These are phyloP conservation scores for Rhodotorula graminis DNA, from an alignment of 768 basidiomycete genomes.

Conservation along the genomic window DNA sequence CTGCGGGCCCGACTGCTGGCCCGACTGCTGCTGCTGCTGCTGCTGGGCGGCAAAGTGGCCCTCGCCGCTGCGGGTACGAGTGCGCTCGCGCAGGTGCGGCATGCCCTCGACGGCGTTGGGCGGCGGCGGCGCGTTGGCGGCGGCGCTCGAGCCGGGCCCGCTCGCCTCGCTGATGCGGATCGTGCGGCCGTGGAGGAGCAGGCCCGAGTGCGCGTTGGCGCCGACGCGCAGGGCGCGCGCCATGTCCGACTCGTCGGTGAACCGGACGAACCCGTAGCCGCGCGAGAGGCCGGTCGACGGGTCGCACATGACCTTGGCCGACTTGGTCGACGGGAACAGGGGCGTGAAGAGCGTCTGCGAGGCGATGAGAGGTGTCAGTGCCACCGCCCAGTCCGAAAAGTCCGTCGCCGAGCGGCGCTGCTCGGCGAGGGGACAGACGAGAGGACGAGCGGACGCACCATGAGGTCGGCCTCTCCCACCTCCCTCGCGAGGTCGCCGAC, in stretches of 20 bases:
- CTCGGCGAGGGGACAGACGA: neutral
- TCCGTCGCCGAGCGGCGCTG: too few relatives aligned
- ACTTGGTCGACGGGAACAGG: conserved; percentile 86
- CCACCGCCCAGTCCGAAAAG: too few relatives aligned
- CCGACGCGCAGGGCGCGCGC: conserved; percentile 65
- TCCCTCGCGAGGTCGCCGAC: conserved; percentile 90
- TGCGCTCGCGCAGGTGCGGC: conserved; percentile 20
- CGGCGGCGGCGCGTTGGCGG: conserved; percentile 11
- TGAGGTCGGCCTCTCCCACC: conserved; percentile 91
- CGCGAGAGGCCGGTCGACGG: conserved; percentile 81
- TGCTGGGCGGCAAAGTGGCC: neutral
- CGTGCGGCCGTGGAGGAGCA: conserved; percentile 39
- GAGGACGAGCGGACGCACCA: conserved; percentile 58
- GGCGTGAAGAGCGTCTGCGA: conserved; percentile 58
- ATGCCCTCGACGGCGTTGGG: conserved; percentile 8
- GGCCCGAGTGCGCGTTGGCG: conserved; percentile 65
- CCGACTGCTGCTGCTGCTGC: conserved; percentile 8
- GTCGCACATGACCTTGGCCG: conserved; percentile 60
- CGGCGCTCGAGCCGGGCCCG: conserved; percentile 18
- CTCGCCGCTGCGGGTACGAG: conserved; percentile 20
- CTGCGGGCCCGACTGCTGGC: neutral
- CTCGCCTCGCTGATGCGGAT: conserved; percentile 42
- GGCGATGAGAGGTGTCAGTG: too few relatives aligned
- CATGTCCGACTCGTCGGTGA: conserved; percentile 81
- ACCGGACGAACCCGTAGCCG: conserved; percentile 90